Evolutionary conservation across 179 eudicot species (phyloP), one percentile per base, ranked within the genome.

Genomic region (Silene vulgaris): DNA sequence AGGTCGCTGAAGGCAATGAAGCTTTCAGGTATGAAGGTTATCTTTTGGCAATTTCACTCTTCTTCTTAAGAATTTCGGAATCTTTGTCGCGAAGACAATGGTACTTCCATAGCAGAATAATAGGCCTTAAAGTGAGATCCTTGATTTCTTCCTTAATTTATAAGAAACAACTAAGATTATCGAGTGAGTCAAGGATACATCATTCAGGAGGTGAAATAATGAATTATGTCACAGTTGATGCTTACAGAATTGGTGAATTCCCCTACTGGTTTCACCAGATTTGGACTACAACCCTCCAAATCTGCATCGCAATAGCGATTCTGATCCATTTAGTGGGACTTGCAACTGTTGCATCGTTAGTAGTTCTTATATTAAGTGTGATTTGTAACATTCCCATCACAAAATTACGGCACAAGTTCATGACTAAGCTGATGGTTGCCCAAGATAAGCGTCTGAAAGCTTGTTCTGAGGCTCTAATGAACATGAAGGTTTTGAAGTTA

Each of bases 401-500:
- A 5, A 91, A 91, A 75, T 70, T 88, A 57, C 93, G 87, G 74
- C 89, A 91, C 67, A 84, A 78, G 80, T 88, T 84, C 68, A 89
- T 87, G 32, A 70, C 85, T 1, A 85, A 82, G 82, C 87, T 91
- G 23, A 89, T 89, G 94, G 80, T 78, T 68, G 91, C 94, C 14
- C 91, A 91, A 76, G 97, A 91, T 63, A 84, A 75, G 71, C 75
- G 90, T 74, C 85, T 91, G 6, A 89, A 87, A 74, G 87, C 86
- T 21, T 82, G 52, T 59, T 76, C 88, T 0, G 97, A 91, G 77
- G 89, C 92, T 62, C 89, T 91, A 2, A 80, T 85, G 72, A 91
- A 85, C 73, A 91, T 89, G 92, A 91, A 89, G 81, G 92, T 91
- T 59, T 65, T 91, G 73, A 89, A 89, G 73, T 73, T 89, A 4